Conservation (phyloP, 768 basidiomycete species). For the Leucogyrophana mollusca region DNA sequence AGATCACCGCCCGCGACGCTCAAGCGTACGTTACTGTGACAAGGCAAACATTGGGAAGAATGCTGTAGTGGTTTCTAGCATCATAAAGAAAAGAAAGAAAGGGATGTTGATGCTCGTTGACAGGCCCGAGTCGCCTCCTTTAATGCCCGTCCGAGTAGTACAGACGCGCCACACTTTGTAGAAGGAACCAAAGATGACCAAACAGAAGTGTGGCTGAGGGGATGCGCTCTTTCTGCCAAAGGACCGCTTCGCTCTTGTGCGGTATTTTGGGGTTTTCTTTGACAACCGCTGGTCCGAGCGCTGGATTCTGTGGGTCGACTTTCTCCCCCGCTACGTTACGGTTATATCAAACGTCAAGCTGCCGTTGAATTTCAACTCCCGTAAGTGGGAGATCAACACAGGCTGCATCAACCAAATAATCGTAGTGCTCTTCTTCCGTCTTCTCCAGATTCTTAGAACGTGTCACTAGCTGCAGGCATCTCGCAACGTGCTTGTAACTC, state of each 20-base stretch:
- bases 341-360: no score
- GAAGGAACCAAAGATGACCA: slow-evolving; percentile 16
- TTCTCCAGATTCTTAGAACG: no score
- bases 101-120: slow-evolving; percentile 54
- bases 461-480: no score
- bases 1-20: slow-evolving; percentile 57
- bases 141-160: slow-evolving; percentile 18
- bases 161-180: slow-evolving; percentile 20
- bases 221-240: slow-evolving; percentile 32
- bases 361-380: no score
- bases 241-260: slow-evolving; percentile 10
- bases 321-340: no score
- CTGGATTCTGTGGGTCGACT: no score
- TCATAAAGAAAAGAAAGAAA: slow-evolving; percentile 37
- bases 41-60: slow-evolving; percentile 24
- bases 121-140: slow-evolving; percentile 30
- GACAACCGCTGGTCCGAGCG: no score
- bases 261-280: no score
- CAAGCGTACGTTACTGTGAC: slow-evolving; percentile 52
- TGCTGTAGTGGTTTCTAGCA: slow-evolving; percentile 41
- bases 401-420: no score
- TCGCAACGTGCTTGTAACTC: no score
- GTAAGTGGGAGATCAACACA: no score
- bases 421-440: no score
- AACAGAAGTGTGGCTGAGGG: slow-evolving; percentile 5